These are phyloP conservation scores for Cladosporium halotolerans DNA, from an alignment of 2,329 filamentous ascomycete species.

Conservation along the genomic window DNA sequence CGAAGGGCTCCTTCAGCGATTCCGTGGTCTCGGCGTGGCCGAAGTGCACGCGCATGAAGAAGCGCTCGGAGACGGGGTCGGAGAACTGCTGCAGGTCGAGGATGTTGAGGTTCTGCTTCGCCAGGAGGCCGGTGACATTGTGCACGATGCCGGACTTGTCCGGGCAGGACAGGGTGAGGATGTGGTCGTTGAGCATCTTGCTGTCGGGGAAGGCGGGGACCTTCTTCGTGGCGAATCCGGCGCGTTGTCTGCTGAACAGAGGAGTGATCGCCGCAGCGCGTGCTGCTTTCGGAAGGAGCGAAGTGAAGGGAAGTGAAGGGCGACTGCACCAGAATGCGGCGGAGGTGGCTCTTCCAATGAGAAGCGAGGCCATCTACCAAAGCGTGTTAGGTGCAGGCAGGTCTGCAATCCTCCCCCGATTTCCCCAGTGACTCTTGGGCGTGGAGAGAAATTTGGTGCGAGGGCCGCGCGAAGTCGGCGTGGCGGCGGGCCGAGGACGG, in stretches of 20 bases:
- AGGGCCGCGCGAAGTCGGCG: not conserved
- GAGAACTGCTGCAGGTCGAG: conserved; percentile 80
- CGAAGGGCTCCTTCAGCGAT: conserved; percentile 52
- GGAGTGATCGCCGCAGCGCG: not conserved
- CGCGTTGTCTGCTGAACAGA: conserved; percentile 6
- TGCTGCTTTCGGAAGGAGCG: conserved; percentile 11
- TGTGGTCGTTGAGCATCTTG: conserved; percentile 48
- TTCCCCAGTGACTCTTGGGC: not conserved
- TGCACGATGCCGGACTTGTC: conserved; percentile 82
- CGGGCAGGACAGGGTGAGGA: conserved; percentile 76
- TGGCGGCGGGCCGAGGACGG: not conserved
- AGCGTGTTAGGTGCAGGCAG: not conserved
- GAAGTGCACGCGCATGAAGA: conserved; percentile 88
- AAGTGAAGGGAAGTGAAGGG: conserved; percentile 7
- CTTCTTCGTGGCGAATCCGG: conserved; percentile 8
- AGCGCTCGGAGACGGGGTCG: conserved; percentile 65
- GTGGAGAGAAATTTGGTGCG: not conserved
- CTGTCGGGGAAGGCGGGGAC: not conserved
- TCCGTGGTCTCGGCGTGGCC: conserved; percentile 49
- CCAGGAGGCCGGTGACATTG: conserved; percentile 72
- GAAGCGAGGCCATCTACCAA: conserved; percentile 10
- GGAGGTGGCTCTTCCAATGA: conserved; percentile 11
- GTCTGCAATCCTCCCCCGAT: not conserved
- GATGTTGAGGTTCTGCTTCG: conserved; percentile 69
- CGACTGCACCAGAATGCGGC: conserved; percentile 8